Evolutionary conservation across 129 eudicot species (phyloP), one percentile per base, ranked within the genome.

Genomic region (Sambucus nigra): DNA sequence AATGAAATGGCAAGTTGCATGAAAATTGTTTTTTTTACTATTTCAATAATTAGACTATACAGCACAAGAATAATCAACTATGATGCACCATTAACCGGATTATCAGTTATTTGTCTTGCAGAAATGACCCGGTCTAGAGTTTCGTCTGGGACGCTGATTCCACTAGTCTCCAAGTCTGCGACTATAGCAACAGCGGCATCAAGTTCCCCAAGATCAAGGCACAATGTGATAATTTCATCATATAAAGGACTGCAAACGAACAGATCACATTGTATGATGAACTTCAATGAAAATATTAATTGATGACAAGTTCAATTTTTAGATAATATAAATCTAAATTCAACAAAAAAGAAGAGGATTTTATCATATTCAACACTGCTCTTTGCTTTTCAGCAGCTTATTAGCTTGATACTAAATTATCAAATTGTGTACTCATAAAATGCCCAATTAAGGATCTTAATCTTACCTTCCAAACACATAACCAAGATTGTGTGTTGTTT

Each of bases 141-240:
- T 78, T 81, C 81, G 61, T 91, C 95, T 0, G 98, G 74, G 19
- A 91, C 98, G 15, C 72, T 79, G 52, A 91, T 79, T 12, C 98
- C 98, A 63, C 84, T 76, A 1, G 84, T 85, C 73, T 91, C 98
- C 71, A 91, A 31, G 50, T 91, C 98, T 18, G 98, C 86, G 51
- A 84, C 95, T 31, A 91, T 81, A 7, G 95, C 97, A 45, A 89
- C 67, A 17, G 93, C 86, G 23, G 97, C 95, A 63, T 89, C 97
- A 32, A 89, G 93, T 39, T 89, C 97, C 70, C 95, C 95, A 44
- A 85, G 83, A 63, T 82, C 95, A 47, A 91, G 83, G 60, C 98
- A 91, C 40, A 85, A 65, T 22, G 69, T 69, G 71, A 91, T 79
- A 53, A 86, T 70, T 80, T 91, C 98, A 31, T 85, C 93, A 16